Base-by-base conservation (phyloP, 139 green algal species). In the Chlamydomonas incerta region DNA sequence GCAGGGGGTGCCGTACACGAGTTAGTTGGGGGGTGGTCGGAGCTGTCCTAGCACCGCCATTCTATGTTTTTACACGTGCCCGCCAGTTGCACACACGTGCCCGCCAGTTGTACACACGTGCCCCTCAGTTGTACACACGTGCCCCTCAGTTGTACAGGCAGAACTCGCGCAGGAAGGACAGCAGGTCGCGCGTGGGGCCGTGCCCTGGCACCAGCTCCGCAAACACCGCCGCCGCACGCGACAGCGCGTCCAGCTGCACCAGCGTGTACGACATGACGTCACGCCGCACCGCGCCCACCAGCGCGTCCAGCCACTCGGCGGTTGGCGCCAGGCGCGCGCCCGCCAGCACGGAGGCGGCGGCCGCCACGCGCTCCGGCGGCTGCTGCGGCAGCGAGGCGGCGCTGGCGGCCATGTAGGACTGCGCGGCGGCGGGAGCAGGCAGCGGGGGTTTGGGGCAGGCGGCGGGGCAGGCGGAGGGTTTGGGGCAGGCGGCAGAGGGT, bases 91-190 rank as follows among this genome's bases (percentile, higher is more conserved):
- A n/a, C n/a, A n/a, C n/a, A n/a, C n/a, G n/a, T n/a, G n/a, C n/a
- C n/a, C n/a, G n/a, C n/a, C n/a, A n/a, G n/a, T n/a, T n/a, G n/a
- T n/a, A n/a, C 52, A 58, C 13, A 58, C 52, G 52, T 15, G 52
- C 52, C 52, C 13, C 52, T 23, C 52, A 15, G 52, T 58, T 15
- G 52, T 15, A 58, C 52, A n/a, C n/a, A n/a, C n/a, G n/a, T n/a
- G n/a, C n/a, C n/a, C n/a, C 14, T 80, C 35, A 85, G 47, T 66
- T 66, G 66, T 85, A 85, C 66, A 85, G 18, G 23, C 79, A 85
- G 24, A 85, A 85, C 21, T 85, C 79, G 9, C 79, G 79, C n/a
- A 85, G 33, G 66, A 69, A 85, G 13, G 79, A 50, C 79, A 85
- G 31, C 41, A 85, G 50, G 31, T 85, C 66, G 9, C 34, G 34